phyloP scores from a whole-genome alignment of 768 basidiomycete genomes.

The Termitomyces sp. region DNA sequence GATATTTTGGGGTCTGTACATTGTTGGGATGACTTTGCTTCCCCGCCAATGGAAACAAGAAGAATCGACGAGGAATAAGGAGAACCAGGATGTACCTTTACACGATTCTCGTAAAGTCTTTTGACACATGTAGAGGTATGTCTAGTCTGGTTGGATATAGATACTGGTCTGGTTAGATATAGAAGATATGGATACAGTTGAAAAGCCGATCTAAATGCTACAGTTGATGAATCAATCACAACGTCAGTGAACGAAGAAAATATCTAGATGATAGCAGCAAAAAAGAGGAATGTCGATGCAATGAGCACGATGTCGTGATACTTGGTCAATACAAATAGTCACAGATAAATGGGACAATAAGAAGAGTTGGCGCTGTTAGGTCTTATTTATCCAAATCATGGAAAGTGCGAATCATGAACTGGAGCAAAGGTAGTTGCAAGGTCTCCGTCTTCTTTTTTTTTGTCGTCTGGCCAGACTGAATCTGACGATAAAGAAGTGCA shows the following conservation, averaged over 20 bases:
- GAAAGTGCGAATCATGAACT: conserved; percentile 19
- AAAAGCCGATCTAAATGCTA: conserved; percentile 2
- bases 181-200: conserved; percentile 18
- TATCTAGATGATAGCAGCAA: conserved; percentile 10
- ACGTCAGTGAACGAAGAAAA: conserved; percentile 13
- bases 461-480: conserved; percentile 16
- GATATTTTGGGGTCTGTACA: conserved; percentile 44
- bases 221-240: conserved; percentile 1
- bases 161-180: conserved; percentile 14
- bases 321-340: conserved; percentile 3
- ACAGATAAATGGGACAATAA: background rate
- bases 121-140: background rate
- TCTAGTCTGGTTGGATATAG: conserved; percentile 9
- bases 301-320: background rate
- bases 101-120: background rate
- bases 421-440: conserved; percentile 15
- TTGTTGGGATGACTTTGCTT: conserved; percentile 33
- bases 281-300: conserved; percentile 13
- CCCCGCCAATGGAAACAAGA: conserved; percentile 43
- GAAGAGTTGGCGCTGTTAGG: background rate
- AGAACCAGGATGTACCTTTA: conserved; percentile 12
- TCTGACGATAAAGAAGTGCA: conserved; percentile 8
- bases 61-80: conserved; percentile 14
- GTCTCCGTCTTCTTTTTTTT: conserved; percentile 24
- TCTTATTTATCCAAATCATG: conserved; percentile 13